Base-by-base conservation (phyloP, 2,329 filamentous ascomycete species). In the Cryphonectria japonica region DNA sequence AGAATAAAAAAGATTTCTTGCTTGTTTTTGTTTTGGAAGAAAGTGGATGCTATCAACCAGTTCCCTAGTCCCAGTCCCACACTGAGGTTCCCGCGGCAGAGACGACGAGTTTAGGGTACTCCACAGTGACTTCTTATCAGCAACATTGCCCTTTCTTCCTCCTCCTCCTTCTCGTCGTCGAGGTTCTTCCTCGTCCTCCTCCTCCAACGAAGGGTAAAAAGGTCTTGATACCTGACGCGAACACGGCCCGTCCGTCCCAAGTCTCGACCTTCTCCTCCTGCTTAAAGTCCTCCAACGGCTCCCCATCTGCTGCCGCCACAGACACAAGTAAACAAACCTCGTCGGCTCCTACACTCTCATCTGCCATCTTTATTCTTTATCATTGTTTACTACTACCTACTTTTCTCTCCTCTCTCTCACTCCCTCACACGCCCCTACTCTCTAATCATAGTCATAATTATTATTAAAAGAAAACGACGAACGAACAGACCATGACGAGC, bases 401-500 rank as follows among this genome's bases (percentile, higher is more conserved):
- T 22, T 9, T 46, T 46, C 43, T 22, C 43, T 22, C 16, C 46
- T 50, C 19, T n/a, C 2, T n/a, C 22, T 16, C 13, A 7, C 1
- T 46, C 4, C 8, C 5, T 46, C 16, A 22, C 43, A 39, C 11
- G 13, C 13, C 11, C n/a, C 46, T 46, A 46, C 8, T 50, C 8
- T 22, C 46, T 50, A 19, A n/a, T 50, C 16, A 50, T 50, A 50
- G 8, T 43, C 41, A 43, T 43, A n/a, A 50, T 50, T n/a, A n/a
- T 50, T n/a, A 50, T n/a, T 8, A 11, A n/a, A 9, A 34, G 29
- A 19, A 11, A 8, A 60, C 37, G 61, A 11, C n/a, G 41, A 29
- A 26, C n/a, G 41, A 29, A 26, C 32, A 43, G 37, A 50, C 66
- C 68, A 72, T 68, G 65, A 70, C 71, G 60, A 72, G 60, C 39